Base-by-base conservation (phyloP, 805 yeast species). In the Maudiozyma saulgeensis region DNA sequence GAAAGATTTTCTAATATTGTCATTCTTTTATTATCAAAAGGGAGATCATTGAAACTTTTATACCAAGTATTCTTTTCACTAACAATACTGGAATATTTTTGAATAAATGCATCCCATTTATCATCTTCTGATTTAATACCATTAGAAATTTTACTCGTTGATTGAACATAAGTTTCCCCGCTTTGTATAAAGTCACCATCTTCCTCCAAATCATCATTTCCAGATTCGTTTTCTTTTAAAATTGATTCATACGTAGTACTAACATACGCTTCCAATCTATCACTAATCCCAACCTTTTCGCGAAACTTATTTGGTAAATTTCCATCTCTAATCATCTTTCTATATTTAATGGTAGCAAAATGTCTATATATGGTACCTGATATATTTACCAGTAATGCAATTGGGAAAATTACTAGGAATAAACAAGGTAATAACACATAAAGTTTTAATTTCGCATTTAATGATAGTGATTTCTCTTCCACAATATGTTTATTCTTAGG, bases 1-100 rank as follows among this genome's bases (percentile, higher is more conserved):
- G 87, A 85, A 60, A 90, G 69, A 53, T 78, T 76, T 2, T 71
- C 61, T 34, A 78, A 62, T 38, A 83, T 81, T 15, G 56, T 56
- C 40, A 49, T 50, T 52, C 79, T 62, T 12, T 69, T 68, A 1
- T 62, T 50, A 49, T 68, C 72, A 49, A 77, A 53, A 6, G 73
- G 68, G 34, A 72, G 49, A 8, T 49, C 45, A 3, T 55, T 46
- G 37, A 59, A 60, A 1, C 42, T 50, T 6, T 51, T 37, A 9
- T 53, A 46, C 55, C 53, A 56, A 1, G 28, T n/a, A 7, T 42
- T 43, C 23, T 48, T 41, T 3, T 7, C 58, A 51, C 39, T 55
- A 50, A 47, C 52, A 59, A 56, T 57, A 1, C 32, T 44, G 1
- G 61, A 53, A 42, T 67, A 63, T 32, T 58, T 59, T 3, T 48